Evolutionary conservation across 2,329 filamentous ascomycete species (phyloP).

Genomic region (Scorias spongiosa): DNA sequence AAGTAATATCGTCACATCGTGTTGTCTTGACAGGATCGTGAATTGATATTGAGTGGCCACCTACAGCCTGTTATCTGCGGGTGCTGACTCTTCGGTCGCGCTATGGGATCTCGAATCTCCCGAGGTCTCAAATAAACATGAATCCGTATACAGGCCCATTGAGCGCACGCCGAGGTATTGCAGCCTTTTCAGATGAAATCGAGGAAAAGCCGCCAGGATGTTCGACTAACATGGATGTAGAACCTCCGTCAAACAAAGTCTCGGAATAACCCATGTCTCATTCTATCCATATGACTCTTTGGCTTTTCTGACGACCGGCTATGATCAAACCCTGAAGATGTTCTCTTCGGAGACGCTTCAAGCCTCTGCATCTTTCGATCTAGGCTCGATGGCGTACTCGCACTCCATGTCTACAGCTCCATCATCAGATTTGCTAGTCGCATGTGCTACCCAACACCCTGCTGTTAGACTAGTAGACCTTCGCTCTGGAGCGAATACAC

Average conservation of each 20-base stretch:
- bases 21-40: not conserved
- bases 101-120: conserved; percentile 71
- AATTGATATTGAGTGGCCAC: not conserved
- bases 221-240: conserved; percentile 11
- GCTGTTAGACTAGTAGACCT: conserved; percentile 75
- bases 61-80: conserved; percentile 61
- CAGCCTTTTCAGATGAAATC: not conserved
- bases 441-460: conserved; percentile 76
- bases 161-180: conserved; percentile 14
- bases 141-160: not conserved
- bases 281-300: conserved; percentile 68
- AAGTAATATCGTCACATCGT: conserved; percentile 12
- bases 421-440: conserved; percentile 60
- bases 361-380: conserved; percentile 50
- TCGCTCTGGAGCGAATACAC: conserved; percentile 56
- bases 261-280: conserved; percentile 59
- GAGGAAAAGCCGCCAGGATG: conserved; percentile 1
- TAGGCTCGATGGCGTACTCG: conserved; percentile 55
- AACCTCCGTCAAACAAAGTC: conserved; percentile 38
- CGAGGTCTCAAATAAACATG: conserved; percentile 2
- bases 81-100: conserved; percentile 68
- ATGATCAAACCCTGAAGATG: conserved; percentile 61
- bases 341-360: conserved; percentile 51
- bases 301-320: conserved; percentile 63
- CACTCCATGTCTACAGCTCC: conserved; percentile 59